Percentiles rank a stretch among this genome's conserved stretches.
Conservation (phyloP, 805 yeast genomes). For the Wickerhamomyces subpelliculosus region DNA sequence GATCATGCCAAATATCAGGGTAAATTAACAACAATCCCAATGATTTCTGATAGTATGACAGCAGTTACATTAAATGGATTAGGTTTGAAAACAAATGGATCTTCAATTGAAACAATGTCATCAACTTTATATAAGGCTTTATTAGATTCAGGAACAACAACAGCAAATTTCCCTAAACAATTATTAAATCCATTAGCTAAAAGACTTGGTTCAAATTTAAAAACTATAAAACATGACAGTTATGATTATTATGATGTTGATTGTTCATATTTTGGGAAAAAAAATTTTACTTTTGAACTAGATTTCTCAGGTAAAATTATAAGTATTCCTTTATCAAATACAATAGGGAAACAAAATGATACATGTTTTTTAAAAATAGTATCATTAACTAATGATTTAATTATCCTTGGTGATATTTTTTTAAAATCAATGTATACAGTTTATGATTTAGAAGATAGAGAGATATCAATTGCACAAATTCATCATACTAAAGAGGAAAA, state of each 20-base stretch:
- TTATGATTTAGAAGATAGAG: slow-evolving; percentile 52
- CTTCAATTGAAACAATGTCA: slow-evolving; percentile 2
- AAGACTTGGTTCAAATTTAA: slow-evolving; percentile 27
- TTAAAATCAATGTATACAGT: slow-evolving; percentile 60
- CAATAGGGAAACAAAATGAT: slow-evolving; percentile 10
- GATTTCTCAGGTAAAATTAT: slow-evolving; percentile 1
- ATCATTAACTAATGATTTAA: slow-evolving; percentile 23
- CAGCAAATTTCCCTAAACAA: slow-evolving; percentile 36
- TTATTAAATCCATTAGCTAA: slow-evolving; percentile 20
- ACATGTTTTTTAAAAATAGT: slow-evolving; percentile 13
- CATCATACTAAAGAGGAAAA: background rate
- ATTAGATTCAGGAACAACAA: slow-evolving; percentile 55
- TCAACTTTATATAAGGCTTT: slow-evolving; percentile 26
- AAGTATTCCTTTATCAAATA: slow-evolving; percentile 1
- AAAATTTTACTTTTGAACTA: slow-evolving; percentile 1
- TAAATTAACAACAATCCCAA: slow-evolving; percentile 36
- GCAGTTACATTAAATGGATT: slow-evolving; percentile 35
- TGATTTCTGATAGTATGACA: slow-evolving; percentile 34
- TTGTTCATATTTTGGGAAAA: slow-evolving; percentile 25
- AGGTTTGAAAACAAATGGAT: slow-evolving; percentile 38
- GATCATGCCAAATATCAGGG: slow-evolving; percentile 52
- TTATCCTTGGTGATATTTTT: slow-evolving; percentile 60
- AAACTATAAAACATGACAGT: slow-evolving; percentile 22
- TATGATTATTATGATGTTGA: slow-evolving; percentile 34
- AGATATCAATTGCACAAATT: slow-evolving; percentile 51